Base-by-base conservation (phyloP, 805 yeast genomes). In the Torulaspora franciscae region DNA sequence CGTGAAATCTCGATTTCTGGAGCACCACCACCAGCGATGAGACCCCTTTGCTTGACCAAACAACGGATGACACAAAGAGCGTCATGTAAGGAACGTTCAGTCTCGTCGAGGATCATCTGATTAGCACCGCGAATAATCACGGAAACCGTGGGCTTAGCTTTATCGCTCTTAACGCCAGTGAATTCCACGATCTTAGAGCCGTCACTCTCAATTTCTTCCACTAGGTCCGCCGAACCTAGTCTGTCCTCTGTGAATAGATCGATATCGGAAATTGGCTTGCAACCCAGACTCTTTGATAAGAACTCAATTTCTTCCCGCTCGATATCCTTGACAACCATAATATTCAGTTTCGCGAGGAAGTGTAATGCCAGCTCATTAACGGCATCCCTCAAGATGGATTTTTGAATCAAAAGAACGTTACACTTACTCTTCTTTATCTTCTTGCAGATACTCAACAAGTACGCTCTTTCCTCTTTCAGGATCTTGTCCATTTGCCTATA, bases 401-500 rank as follows among this genome's bases (percentile, higher is more conserved):
- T 89, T 67, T 89, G 97, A 52, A 89, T 85, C 58, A 89, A 73
- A 55, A 89, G 67, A 46, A 89, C 96, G 57, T 90, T 90, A 74
- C 99, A 93, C 69, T 90, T 93, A 54, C 97, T 84, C 75, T 93
- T 93, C 65, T 95, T 93, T 70, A 93, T 88, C 65, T 87, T 88
- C 69, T 93, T 93, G 74, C 96, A 90, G 64, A 93, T 85, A 66
- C 91, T 91, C 64, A 93, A 77, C 61, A 93, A 72, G 65, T 93
- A 93, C 24, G 96, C 93, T 65, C 99, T 83, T 74, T 93, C 99
- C 70, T 93, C 99, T 64, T 95, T 93, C 64, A 93, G 75, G 57
- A 93, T 93, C 72, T 91, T 93, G 69, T 93, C 99, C 99, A 93
- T 93, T 70, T 93, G 99, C 69, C 99, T 80, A 73, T 93, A 93